Evolutionary conservation across 2,329 filamentous ascomycete genomes (phyloP), one percentile per base, ranked within the genome.

Genomic region (Arthrobotrys pseudoclavata): DNA sequence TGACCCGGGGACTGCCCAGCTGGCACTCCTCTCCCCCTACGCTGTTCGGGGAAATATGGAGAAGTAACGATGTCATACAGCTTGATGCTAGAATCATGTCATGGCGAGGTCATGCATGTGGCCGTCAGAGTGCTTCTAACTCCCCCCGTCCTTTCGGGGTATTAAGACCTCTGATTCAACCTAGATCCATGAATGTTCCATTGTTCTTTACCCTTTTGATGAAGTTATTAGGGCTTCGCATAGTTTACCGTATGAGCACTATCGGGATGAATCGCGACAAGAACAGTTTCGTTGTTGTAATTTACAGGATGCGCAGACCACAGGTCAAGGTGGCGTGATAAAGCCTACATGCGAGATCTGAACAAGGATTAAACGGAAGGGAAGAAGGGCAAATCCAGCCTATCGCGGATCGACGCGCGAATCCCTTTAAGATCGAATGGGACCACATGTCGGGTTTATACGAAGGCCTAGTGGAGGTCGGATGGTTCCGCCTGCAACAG

Each of bases 311-410:
- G 22, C 18, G 24, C 20, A 13, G 24, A 48, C 47, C 48, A 53
- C 60, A 69, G 71, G 64, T 77, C 67, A 77, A 55, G 67, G 74
- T 77, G 74, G 74, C 67, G 67, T 77, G 74, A 77, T 57, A 62
- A n/a, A 67, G 24, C 48, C 24, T 37, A 47, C 48, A 64, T 76
- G 74, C 74, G 26, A 77, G 74, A 77, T 77, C 67, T 62, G 26
- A 34, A 52, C 74, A 71, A 61, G 74, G 72, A 67, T 76, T 31
- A 29, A 37, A 69, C 47, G 48, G 57, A 72, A 37, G 60, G 31
- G 47, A 50, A 45, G n/a, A 26, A 9, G 45, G 62, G 48, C 18
- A 29, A 60, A 66, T 60, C 20, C 24, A 53, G 50, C 29, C 45
- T 72, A 66, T 72, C 50, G 62, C 69, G 50, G 47, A 68, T 60